Evolutionary conservation across 2,329 filamentous ascomycete genomes (phyloP), one percentile per base, ranked within the genome.

Genomic region (Fusarium tjaetaba): DNA sequence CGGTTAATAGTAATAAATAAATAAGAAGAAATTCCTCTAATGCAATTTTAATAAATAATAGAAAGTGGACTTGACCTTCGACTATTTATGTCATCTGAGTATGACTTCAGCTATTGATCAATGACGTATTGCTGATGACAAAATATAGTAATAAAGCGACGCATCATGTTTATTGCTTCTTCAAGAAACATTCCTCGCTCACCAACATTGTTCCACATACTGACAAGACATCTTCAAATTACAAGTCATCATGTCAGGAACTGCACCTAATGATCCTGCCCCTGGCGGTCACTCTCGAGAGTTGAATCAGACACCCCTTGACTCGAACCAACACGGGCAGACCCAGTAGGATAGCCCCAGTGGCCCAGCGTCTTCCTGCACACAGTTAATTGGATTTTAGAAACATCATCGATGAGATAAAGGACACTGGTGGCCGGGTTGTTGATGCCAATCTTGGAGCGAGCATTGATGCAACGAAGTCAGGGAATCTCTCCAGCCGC

Each of bases 401-500:
- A 13, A 70, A 71, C 28, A 61, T 71, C 2, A 56, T 66, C 16
- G 61, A 71, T 3, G 66, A 71, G 42, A 71, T 61, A 1, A 66
- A 66, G 8, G 66, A 71, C 1, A 71, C 66, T 0, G 32, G 36
- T 4, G 68, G 66, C 5, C 41, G 36, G 1, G 32, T 39, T 9
- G 66, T 71, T 5, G 68, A 71, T 11, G 56, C 56, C 11, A 70
- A 61, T 7, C 18, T 71, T 11, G 68, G 68, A 4, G 51, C 46
- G 1, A 66, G 42, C 16, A 71, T 70, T 7, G 66, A 70, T 26
- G 66, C 61, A 1, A 61, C 24, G 2, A 61, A 55, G 7, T 16
- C n/a, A 4, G 28, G 41, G 7, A 41, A 22, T 0, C 18, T 55
- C 4, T 66, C 56, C 1, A 57, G 24, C 4, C 36, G 66, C 7